Evolutionary conservation across 768 basidiomycete genomes (phyloP).

Genomic region (Suillus variegatus): DNA sequence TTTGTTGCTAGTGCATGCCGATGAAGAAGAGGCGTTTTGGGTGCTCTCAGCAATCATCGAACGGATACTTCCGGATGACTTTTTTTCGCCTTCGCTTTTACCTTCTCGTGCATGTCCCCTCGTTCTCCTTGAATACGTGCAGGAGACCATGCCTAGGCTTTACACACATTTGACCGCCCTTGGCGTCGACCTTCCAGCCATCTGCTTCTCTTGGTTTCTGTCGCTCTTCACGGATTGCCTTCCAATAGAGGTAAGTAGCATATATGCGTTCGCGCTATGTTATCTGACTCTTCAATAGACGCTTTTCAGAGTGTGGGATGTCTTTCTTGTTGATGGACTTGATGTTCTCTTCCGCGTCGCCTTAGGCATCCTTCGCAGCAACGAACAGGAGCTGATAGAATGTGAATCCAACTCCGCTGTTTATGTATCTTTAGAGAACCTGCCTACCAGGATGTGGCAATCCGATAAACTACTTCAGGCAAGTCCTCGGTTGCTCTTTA

Average conservation of each 20-base stretch:
- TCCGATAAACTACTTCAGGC: slow-evolving; percentile 91
- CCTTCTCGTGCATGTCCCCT: slow-evolving; percentile 94
- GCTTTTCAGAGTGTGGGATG: slow-evolving; percentile 93
- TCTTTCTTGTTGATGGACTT: slow-evolving; percentile 90
- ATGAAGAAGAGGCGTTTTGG: slow-evolving; percentile 99
- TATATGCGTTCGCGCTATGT: background rate
- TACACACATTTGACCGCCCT: slow-evolving; percentile 74
- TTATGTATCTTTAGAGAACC: slow-evolving; percentile 84
- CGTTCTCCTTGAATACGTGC: slow-evolving; percentile 86
- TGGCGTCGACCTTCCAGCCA: slow-evolving; percentile 88
- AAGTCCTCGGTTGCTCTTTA: slow-evolving; percentile 20
- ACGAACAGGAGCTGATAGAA: slow-evolving; percentile 79
- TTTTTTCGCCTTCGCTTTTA: slow-evolving; percentile 90
- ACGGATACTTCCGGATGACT: slow-evolving; percentile 85
- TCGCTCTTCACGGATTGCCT: slow-evolving; percentile 95
- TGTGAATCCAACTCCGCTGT: slow-evolving; percentile 88
- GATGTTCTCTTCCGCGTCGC: slow-evolving; percentile 92
- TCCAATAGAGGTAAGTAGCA: slow-evolving; percentile 77
- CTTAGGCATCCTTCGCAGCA: slow-evolving; percentile 79
- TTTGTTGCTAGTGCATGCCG: slow-evolving; percentile 85
- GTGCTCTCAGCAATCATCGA: slow-evolving; percentile 88
- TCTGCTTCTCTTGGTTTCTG: slow-evolving; percentile 98
- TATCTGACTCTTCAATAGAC: slow-evolving; percentile 52
- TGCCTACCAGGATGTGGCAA: slow-evolving; percentile 94
- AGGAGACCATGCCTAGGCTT: slow-evolving; percentile 73